Base-by-base conservation (phyloP, 2,329 filamentous ascomycete species). In the Ascomycota sp. region DNA sequence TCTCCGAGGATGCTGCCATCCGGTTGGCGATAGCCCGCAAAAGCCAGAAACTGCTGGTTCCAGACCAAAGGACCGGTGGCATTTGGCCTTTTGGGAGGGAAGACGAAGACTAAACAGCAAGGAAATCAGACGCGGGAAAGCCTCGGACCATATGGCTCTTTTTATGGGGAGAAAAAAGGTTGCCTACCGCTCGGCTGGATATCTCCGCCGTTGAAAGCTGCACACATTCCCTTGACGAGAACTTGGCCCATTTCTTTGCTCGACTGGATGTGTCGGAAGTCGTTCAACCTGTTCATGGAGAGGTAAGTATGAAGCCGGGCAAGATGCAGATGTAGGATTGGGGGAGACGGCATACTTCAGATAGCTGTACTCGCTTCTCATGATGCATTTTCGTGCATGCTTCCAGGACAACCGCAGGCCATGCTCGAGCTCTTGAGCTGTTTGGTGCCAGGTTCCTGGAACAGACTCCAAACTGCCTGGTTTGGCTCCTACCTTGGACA, bases 41-140 rank as follows among this genome's bases (percentile, higher is more conserved):
- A 35, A 6, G 30, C 34, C 26, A 35, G 30, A 21, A 35, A 35
- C 16, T 35, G 34, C 27, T 35, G 34, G 16, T 30, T 35, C 34
- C 34, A 35, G 2, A 35, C 12, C 34, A 35, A 32, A 4, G 34
- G 16, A 9, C 34, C 34, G 16, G 16, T n/a, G 6, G 21, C 13
- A 12, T 29, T 29, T 11, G 34, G 30, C n/a, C 16, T 27, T 27
- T 31, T 35, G 26, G 34, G 30, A 6, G 34, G 34, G 21, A 32
- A 35, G 9, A 35, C 34, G 27, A 35, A 35, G 30, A 35, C 34
- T 35, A 21, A 3, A 6, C 9, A 9, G 6, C 7, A 1, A 2
- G 21, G 16, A 21, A 5, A 21, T 21, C 16, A 21, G 16, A 21
- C 16, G 16, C 3, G 16, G 16, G 16, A 21, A 3, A 21, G 16